Base-by-base conservation (phyloP, 2,329 filamentous ascomycete species). In the Aspergillus sp. region DNA sequence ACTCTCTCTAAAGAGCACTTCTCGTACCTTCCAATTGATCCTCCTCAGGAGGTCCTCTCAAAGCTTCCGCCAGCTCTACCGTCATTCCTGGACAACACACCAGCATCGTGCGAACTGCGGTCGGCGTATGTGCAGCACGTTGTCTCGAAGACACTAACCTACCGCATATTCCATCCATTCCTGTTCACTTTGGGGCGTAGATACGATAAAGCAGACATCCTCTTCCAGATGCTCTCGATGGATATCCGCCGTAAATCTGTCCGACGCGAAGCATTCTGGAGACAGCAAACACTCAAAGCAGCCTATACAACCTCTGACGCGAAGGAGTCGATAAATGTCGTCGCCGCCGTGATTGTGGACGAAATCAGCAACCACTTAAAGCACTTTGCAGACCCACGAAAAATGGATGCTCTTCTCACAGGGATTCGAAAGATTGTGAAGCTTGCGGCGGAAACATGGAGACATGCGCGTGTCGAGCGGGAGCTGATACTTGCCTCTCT, bases 381-480 rank as follows among this genome's bases (percentile, higher is more conserved):
- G 58, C 78, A 81, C 54, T 83, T 84, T 53, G 78, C 81, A 2
- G 80, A 82, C 53, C 77, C 79, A 3, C 77, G 74, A 45, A 76
- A 80, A 52, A 75, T 82, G 51, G 81, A 83, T 58, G 70, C 74
- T n/a, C 75, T 85, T 47, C 73, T 79, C 45, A 75, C 76, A 13
- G 78, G 77, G 3, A 79, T 85, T 5, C 77, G 81, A 39, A 76
- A 79, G 56, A 82, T 85, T 44, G 82, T 85, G 48, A 85, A 85
- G 64, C 74, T 83, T 18, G 83, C 83, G 2, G 81, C 82, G 1
- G 81, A 85, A 67, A 84, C 82, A 7, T 85, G 83, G 83, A 74
- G 83, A 18, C 81, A 82, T 64, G 83, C 82, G 5, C 78, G 83
- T 9, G 78, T 85, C 32, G 83, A 85, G 66, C 76, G 81, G 17